Conservation (phyloP, 176 grass and related monocot genomes). For the Zea luxurians region DNA sequence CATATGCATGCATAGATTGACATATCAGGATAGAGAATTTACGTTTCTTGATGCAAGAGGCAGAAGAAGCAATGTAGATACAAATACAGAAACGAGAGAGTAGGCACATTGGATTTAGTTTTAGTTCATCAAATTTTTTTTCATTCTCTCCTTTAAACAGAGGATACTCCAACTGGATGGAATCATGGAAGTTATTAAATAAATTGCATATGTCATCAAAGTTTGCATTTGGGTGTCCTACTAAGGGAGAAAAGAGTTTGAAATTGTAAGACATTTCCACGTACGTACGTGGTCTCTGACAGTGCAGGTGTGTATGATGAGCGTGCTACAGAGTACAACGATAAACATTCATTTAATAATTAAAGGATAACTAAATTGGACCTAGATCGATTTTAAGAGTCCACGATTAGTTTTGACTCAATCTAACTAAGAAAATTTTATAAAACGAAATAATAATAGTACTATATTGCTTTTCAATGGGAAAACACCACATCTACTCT, state of each 20-base stretch:
- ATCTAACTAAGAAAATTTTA: no score
- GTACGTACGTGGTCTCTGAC: neutral
- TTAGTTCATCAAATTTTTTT: neutral
- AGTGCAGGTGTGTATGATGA: neutral
- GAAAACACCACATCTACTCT: no score
- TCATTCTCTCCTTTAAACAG: neutral
- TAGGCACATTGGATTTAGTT: slow-evolving; percentile 21
- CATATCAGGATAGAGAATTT: neutral
- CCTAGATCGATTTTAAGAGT: no score
- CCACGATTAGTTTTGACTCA: no score
- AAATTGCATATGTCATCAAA: neutral
- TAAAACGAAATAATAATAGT: no score
- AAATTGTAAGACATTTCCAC: neutral
- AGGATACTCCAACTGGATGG: neutral
- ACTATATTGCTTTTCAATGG: no score
- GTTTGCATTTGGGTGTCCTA: neutral
- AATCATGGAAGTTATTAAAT: slow-evolving; percentile 2
- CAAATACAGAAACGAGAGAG: neutral
- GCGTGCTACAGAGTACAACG: neutral
- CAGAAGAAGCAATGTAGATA: slow-evolving; percentile 14
- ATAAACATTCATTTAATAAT: neutral
- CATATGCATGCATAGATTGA: neutral
- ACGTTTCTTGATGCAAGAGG: neutral
- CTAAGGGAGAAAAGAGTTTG: neutral
- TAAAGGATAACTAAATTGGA: no score